Conservation (phyloP, 176 grass and related monocot species). For the Pontederia paniculata region DNA sequence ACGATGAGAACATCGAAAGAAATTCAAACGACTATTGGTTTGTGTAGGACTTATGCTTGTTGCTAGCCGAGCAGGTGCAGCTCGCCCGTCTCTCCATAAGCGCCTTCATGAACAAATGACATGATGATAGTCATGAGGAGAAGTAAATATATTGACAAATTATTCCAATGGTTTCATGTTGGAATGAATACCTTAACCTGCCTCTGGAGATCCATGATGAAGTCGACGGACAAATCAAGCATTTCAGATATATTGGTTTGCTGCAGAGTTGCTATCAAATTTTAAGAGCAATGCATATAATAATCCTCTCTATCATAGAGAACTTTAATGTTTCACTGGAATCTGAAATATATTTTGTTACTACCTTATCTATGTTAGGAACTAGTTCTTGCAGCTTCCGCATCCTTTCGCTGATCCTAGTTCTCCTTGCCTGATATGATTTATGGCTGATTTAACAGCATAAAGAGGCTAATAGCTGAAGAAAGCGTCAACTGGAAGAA, state of each 20-base stretch:
- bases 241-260: slow-evolving; percentile 10
- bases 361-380: slow-evolving; percentile 18
- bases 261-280: not conserved
- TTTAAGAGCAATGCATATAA: not conserved
- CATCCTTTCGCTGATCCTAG: slow-evolving; percentile 15
- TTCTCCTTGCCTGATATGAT: slow-evolving; percentile 8
- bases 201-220: slow-evolving; percentile 13
- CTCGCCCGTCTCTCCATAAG: not conserved
- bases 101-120: not conserved
- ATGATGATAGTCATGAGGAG: not conserved
- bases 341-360: not conserved
- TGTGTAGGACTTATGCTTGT: not conserved
- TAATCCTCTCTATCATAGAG: no score
- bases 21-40: not conserved
- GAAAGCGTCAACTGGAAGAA: not conserved
- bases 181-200: slow-evolving; percentile 13
- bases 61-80: not conserved
- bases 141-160: not conserved
- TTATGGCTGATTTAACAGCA: not conserved
- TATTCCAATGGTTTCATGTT: not conserved
- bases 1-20: no score
- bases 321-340: not conserved
- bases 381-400: slow-evolving; percentile 9
- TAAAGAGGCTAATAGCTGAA: not conserved
- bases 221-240: slow-evolving; percentile 8